Evolutionary conservation across 495 filamentous ascomycete genomes (phyloP), one percentile per base, ranked within the genome.

Genomic region (Podospora appendiculata): DNA sequence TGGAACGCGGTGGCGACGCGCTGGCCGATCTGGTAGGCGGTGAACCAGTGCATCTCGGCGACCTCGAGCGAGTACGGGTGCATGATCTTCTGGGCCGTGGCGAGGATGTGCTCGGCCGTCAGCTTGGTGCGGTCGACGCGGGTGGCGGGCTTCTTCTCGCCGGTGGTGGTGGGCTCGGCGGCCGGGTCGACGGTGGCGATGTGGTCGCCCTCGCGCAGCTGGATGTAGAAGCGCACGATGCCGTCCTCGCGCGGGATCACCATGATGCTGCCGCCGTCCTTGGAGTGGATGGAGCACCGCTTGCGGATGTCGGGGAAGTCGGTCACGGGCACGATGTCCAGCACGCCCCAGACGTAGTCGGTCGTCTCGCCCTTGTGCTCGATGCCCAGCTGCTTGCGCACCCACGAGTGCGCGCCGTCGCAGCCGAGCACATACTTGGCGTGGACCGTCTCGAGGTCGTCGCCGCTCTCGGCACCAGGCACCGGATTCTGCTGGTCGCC

Each of bases 11-110:
- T 72, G 32, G 75, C 72, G 12, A 86, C 72, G 9, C 81, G 76
- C 57, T 83, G 84, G 39, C 79, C 78, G 56, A 85, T 73, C 59
- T 75, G 70, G 56, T 79, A 79, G 45, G 69, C 68, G 32, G 72
- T 70, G 51, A 77, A 79, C 75, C 75, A 79, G 52, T 77, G 70
- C 13, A 76, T 65, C 39, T 64, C 34, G 18, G 18, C 36, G 10
- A 41, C 18, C 9, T 50, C 36, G 18, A 50, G 43, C 1, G 43
- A 45, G 17, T 45, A 45, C 1, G 43, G 43, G 11, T 19, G 14
- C 14, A 45, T 19, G 43, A 45, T 45, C 14, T 45, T 45, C 19
- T 45, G n/a, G n/a, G 43, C 43, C 17, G 43, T 45, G 8, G 43
- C 43, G 43, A 45, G 43, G 43, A 45, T 45, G 18, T 45, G 43